phyloP scores from a whole-genome alignment of 176 grass and related monocot genomes.

The Tillandsia leiboldiana region DNA sequence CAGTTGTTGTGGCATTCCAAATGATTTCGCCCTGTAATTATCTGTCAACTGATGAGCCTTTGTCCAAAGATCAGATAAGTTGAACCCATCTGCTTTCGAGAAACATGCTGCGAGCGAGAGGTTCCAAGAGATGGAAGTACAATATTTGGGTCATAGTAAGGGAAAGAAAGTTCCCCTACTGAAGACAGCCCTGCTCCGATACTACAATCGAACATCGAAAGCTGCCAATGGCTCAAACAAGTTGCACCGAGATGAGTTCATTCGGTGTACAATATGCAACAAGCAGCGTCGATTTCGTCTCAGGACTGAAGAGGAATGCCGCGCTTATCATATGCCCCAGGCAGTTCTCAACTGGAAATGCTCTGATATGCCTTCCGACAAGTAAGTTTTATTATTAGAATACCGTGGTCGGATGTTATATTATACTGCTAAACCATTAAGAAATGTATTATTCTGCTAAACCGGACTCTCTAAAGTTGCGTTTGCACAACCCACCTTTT shows the following conservation, averaged over 20 bases:
- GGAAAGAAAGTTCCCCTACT: conserved; percentile 24
- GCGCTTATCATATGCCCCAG: conserved; percentile 23
- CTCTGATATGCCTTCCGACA: conserved; percentile 8
- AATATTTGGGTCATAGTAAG: conserved; percentile 30
- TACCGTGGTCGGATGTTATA: neutral
- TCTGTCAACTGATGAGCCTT: neutral
- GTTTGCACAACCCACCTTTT: too few species aligned
- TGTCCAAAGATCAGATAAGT: neutral
- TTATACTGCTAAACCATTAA: too few species aligned
- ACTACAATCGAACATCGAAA: conserved; percentile 14
- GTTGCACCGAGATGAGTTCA: conserved; percentile 32
- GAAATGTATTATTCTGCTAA: neutral
- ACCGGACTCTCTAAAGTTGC: too few species aligned
- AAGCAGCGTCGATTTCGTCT: conserved; percentile 26
- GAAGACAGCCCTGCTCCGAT: conserved; percentile 24
- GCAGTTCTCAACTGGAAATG: conserved; percentile 24
- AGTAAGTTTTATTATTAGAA: conserved; percentile 12
- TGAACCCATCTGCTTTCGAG: conserved; percentile 33
- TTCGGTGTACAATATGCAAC: conserved; percentile 25
- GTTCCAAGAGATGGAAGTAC: conserved; percentile 19
- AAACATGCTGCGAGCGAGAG: conserved; percentile 28
- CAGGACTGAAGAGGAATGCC: conserved; percentile 21
- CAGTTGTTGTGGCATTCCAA: neutral
- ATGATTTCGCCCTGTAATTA: neutral
- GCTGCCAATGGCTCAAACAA: neutral